phyloP scores from a whole-genome alignment of 2,329 filamentous ascomycete genomes.

The Aspergillus fumigatiaffinis region DNA sequence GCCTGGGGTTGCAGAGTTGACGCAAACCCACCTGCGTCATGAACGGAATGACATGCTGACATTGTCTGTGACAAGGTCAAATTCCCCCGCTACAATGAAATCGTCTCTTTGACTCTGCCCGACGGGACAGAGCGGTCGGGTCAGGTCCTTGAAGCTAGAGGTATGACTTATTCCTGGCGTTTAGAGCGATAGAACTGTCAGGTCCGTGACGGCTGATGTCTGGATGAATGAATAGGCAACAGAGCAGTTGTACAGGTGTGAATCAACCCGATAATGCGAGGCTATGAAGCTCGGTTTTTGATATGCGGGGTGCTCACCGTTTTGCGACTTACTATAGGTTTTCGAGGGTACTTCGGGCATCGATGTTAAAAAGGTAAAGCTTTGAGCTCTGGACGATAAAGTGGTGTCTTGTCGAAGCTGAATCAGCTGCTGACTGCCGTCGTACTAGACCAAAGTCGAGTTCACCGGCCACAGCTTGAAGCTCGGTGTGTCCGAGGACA shows the following conservation, averaged over 20 bases:
- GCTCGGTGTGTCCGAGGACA: constrained; percentile 98
- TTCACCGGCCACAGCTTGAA: constrained; percentile 97
- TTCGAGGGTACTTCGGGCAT: constrained; percentile 97
- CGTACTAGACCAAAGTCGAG: constrained; percentile 80
- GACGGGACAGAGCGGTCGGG: constrained; percentile 92
- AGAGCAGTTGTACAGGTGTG: constrained; percentile 90
- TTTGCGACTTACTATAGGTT: constrained; percentile 55
- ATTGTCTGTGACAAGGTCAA: constrained; percentile 65
- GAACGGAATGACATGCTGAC: constrained; percentile 12
- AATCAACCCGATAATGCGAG: constrained; percentile 7
- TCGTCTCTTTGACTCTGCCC: constrained; percentile 89
- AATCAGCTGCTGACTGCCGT: constrained; percentile 16
- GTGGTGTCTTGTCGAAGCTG: background rate
- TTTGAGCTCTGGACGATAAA: background rate
- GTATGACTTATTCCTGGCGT: constrained; percentile 45
- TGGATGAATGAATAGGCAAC: constrained; percentile 58
- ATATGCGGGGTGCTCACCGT: constrained; percentile 18
- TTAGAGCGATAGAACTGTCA: background rate
- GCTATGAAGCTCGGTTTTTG: constrained; percentile 3
- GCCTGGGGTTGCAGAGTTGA: background rate
- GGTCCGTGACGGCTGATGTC: constrained; percentile 14
- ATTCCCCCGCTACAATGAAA: constrained; percentile 96
- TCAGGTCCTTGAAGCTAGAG: constrained; percentile 95
- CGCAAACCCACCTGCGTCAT: background rate
- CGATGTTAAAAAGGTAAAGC: constrained; percentile 88